Conservation (phyloP, 2,329 filamentous ascomycete genomes). For the Colletotrichum salicis region DNA sequence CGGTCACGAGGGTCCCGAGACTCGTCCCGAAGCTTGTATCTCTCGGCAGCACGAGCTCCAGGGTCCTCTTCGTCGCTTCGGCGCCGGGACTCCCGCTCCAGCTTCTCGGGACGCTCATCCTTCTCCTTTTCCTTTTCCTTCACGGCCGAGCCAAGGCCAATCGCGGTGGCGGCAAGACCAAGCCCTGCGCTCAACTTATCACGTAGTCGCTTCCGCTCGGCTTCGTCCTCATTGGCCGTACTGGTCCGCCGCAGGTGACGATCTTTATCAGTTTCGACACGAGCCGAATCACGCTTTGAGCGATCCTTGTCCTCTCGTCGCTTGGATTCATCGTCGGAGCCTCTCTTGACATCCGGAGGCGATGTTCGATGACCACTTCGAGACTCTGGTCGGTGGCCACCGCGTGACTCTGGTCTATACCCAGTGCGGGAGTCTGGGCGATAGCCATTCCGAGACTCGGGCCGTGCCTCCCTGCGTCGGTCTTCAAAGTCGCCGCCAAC, state of each 20-base stretch:
- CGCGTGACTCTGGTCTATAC: constrained; percentile 52
- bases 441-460: constrained; percentile 43
- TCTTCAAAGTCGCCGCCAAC: constrained; percentile 52
- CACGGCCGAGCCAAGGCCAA: constrained; percentile 52
- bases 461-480: constrained; percentile 42
- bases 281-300: constrained; percentile 27
- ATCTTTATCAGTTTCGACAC: constrained; percentile 39
- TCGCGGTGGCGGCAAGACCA: constrained; percentile 59
- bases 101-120: constrained; percentile 46
- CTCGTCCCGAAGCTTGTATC: constrained; percentile 43
- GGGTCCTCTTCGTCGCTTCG: constrained; percentile 33
- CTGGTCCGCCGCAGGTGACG: constrained; percentile 41
- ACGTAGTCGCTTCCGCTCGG: constrained; percentile 54
- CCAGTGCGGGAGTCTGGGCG: constrained; percentile 41
- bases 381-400: constrained; percentile 39
- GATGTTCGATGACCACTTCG: constrained; percentile 39
- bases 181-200: constrained; percentile 61
- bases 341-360: constrained; percentile 31
- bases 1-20: constrained; percentile 33
- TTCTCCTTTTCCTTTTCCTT: constrained; percentile 50
- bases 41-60: constrained; percentile 41
- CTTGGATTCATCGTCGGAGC: constrained; percentile 36
- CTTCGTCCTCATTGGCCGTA: constrained; percentile 49
- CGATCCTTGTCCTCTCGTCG: constrained; percentile 28
- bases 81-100: constrained; percentile 34